Evolutionary conservation across 2,329 filamentous ascomycete species (phyloP), one percentile per base, ranked within the genome.

Genomic region (Teratosphaeria gauchensis): DNA sequence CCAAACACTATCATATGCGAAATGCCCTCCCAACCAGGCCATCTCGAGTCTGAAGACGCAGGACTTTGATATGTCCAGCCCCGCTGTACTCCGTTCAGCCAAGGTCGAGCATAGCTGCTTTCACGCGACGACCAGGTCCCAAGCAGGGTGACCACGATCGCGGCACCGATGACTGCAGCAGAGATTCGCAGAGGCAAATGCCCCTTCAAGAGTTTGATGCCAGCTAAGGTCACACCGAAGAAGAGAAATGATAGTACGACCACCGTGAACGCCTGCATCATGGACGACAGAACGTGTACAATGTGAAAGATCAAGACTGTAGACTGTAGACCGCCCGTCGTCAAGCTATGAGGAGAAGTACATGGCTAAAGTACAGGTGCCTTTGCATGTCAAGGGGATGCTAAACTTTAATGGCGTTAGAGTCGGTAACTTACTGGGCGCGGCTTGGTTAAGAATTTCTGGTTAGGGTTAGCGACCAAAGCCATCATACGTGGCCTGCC

Each of bases 1-100:
- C 83, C 82, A 63, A 72, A 72, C 46, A 68, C 62, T 51, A 69
- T 61, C 57, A 64, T 62, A 42, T 68, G 62, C 46, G 57, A 56
- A 46, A 70, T 61, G 16, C 64, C 62, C 21, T 42, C 56, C 64
- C 64, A 67, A 3, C 65, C 65, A 12, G 64, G 64, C 59, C 65
- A 67, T 21, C 42, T 48, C 42, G 42, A 48, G 8, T n/a, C n/a
- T 8, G 42, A 1, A 21, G 42, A 48, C 19, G 42, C 16, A 16
- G 42, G 42, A 48, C 42, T 48, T 48, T 48, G 42, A 21, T 48
- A 48, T 48, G 42, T 48, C 42, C 42, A 48, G 19, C n/a, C 19
- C n/a, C 9, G 42, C 42, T 8, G 19, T 16, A 19, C 42, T 19
- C 4, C 42, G 19, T 21, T 48, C 42, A 21, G 8, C 42, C 42